Base-by-base conservation (phyloP, 192 early-diverging fungal genomes). In the Coemansia reversa region DNA sequence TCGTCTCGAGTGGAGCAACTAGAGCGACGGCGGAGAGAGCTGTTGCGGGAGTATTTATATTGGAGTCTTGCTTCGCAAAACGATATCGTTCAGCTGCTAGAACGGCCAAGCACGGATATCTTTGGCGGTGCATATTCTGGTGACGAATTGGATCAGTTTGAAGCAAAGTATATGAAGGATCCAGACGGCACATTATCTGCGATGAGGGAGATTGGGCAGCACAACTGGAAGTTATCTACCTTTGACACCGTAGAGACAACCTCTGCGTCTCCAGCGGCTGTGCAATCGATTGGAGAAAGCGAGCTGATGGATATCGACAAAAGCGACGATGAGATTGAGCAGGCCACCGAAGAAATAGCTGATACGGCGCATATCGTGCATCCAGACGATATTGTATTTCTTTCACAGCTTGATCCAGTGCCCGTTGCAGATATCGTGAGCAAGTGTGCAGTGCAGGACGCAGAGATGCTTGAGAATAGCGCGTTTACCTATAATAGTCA, bases 331-430 rank as follows among this genome's bases (percentile, higher is more conserved):
- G 48, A 51, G 12, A n/a, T 45, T 5, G 39, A 50, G 52, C 39
- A 56, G 47, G 35, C 27, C 0, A 47, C 56, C 48, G 19, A 50
- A 18, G 49, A 53, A 14, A 25, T 59, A 2, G 47, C 23, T 6
- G 58, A 65, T n/a, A 27, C 53, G 16, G 61, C 61, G 12, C 58
- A 45, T 19, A n/a, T 68, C 27, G 42, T 63, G 12, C 75, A 76
- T 28, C 75, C 75, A 1, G 60, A 70, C 45, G 69, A 76, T 8
- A 51, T 76, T 48, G 68, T 76, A 22, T 76, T 76, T 48, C 54
- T 70, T 51, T 76, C 75, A 24, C 69, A 76, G 28, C 64, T 76
- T 20, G 65, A 50, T 1, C 65, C 69, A 12, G 53, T 76, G 5
- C 60, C 63, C 5, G 52, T 54, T 12, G 75, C 75, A 20, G 60